A percentile compares a stretch with the other conserved stretches of the same genome.
phyloP scores from a whole-genome alignment of 2,329 filamentous ascomycete genomes.

The Nemania sp. region DNA sequence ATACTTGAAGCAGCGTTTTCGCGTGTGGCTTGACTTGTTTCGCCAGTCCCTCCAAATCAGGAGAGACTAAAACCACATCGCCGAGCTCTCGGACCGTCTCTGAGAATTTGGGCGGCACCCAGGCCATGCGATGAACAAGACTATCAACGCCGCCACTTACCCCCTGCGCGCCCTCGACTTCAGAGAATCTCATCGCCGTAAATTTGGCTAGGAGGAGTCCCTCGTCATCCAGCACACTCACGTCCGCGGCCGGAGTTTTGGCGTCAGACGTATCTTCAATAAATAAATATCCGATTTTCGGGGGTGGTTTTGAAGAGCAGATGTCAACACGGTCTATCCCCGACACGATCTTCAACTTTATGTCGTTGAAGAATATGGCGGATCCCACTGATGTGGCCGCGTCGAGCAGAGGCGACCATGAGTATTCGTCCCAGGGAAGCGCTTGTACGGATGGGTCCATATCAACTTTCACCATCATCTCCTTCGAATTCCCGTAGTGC shows the following conservation, averaged over 20 bases:
- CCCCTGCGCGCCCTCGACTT: constrained; percentile 52
- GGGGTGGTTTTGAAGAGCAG: constrained; percentile 44
- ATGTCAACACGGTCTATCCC: constrained; percentile 25
- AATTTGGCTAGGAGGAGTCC: constrained; percentile 51
- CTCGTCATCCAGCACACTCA: constrained; percentile 41
- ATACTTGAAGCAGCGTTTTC: not conserved
- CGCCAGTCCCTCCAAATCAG: constrained; percentile 37
- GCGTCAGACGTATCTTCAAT: constrained; percentile 48
- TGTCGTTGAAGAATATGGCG: constrained; percentile 54
- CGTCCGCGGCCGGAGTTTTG: constrained; percentile 47
- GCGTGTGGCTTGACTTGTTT: constrained; percentile 11
- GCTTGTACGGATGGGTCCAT: constrained; percentile 52
- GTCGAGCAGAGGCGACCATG: constrained; percentile 54
- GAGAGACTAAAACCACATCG: constrained; percentile 46
- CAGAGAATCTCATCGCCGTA: constrained; percentile 54
- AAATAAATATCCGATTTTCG: constrained; percentile 53
- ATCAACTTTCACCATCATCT: constrained; percentile 58
- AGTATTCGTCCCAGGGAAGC: constrained; percentile 22
- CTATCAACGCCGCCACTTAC: constrained; percentile 43
- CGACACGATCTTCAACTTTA: constrained; percentile 52
- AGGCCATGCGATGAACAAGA: constrained; percentile 54
- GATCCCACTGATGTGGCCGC: constrained; percentile 58
- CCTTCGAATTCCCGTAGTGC: constrained; percentile 53
- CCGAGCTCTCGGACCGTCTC: constrained; percentile 45
- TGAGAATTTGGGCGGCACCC: constrained; percentile 52